These are phyloP conservation scores for Biancaea sappan DNA, from an alignment of 306 rosid species.

Conservation along the genomic window DNA sequence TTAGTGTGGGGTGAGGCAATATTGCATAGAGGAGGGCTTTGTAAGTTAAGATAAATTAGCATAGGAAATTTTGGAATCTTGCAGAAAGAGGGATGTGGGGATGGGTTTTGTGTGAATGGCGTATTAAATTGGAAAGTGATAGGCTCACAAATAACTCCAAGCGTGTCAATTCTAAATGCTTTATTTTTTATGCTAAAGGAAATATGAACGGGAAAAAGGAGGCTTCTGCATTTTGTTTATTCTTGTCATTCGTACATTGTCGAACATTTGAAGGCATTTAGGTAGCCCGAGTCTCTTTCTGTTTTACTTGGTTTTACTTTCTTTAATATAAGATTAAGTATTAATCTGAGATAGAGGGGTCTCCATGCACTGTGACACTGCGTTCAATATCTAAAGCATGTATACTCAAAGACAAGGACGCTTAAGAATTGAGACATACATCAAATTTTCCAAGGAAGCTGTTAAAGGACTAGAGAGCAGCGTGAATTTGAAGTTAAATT, in stretches of 20 bases:
- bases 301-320: not conserved
- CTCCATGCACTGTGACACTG: conserved; percentile 4
- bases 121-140: conserved; percentile 36
- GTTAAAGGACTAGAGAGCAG: not conserved
- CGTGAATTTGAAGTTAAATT: too few species aligned
- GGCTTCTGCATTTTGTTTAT: conserved; percentile 21
- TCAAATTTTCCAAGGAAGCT: conserved; percentile 26
- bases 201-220: not conserved
- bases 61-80: conserved; percentile 30
- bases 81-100: conserved; percentile 29
- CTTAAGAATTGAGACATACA: conserved; percentile 23
- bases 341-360: conserved; percentile 14
- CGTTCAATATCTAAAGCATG: conserved; percentile 27
- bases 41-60: conserved; percentile 30
- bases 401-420: conserved; percentile 13
- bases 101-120: conserved; percentile 30
- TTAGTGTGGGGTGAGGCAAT: conserved; percentile 22
- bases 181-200: conserved; percentile 23
- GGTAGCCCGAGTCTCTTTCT: not conserved
- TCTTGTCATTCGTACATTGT: conserved; percentile 1
- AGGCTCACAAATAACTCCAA: conserved; percentile 22
- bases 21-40: conserved; percentile 31
- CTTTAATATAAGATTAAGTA: not conserved
- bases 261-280: not conserved
- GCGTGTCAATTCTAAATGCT: conserved; percentile 25